Evolutionary conservation across 2,329 filamentous ascomycete species (phyloP), one percentile per base, ranked within the genome.

Genomic region (Phialocephala subalpina): DNA sequence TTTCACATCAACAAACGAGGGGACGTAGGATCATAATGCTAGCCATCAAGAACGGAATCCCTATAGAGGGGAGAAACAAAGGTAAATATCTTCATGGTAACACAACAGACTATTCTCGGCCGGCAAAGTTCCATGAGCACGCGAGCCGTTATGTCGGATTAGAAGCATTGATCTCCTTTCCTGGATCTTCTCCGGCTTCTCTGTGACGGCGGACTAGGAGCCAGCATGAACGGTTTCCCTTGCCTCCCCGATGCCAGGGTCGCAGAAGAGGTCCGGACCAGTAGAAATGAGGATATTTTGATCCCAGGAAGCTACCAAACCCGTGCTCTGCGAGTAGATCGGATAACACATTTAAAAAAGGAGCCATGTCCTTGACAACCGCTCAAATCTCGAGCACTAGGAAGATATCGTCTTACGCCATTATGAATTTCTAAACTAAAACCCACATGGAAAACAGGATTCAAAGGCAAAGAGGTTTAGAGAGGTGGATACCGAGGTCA

Each of bases 401-500:
- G 14, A n/a, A 42, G 2, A 18, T 3, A n/a, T n/a, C 12, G 40
- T 18, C 40, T 49, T 49, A 12, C 18, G 45, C 45, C 45, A 47
- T 11, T 55, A 22, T 22, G 12, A n/a, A 14, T 25, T 8, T 25
- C 36, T 16, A 40, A n/a, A 12, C 33, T 18, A 25, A 56, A 27
- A 22, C 6, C n/a, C 45, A 49, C 45, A 25, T 49, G 45, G 45
- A 49, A 47, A 42, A 14, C 38, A 14, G 14, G 12, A n/a, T 16
- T n/a, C 18, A 42, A 14, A 42, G 12, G n/a, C 18, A 22, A 22
- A 4, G 42, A 47, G 40, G 42, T 20, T 45, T 45, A 45, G 45
- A 49, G 20, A n/a, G n/a, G 56, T 58, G 56, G 56, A 58, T 38
- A 58, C 56, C 56, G 56, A 42, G 56, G 36, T 58, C n/a, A 42